Base-by-base conservation (phyloP, 805 yeast genomes). In the Spathaspora girioi region DNA sequence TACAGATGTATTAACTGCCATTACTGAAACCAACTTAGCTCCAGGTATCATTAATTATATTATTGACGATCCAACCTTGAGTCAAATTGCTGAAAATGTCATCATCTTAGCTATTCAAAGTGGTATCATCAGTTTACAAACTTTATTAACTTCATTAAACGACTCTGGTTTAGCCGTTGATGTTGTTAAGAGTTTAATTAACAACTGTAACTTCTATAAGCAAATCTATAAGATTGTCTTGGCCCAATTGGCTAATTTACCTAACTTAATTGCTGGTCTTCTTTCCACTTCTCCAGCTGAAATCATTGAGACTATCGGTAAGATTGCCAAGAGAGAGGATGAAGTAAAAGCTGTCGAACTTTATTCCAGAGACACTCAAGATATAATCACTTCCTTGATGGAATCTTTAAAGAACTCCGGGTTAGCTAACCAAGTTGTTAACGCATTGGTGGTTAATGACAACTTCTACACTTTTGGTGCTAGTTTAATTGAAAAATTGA, bases 321-420 rank as follows among this genome's bases (percentile, higher is more conserved):
- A 12, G 40, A 7, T 35, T 35, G 9, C 18, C 17, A 56, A 51
- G 43, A 59, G 60, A 53, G 64, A 53, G 43, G 43, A 45, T 18
- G 45, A 45, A 45, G 42, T 38, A 43, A 12, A 17, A 23, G 20
- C 11, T 23, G 38, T 20, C 8, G 42, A 23, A 27, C 19, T 54
- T 19, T 50, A 46, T 38, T 35, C 53, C 18, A 59, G 57, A 54
- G 59, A 58, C 53, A 38, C 38, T 10, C 20, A 54, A 35, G 58
- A 51, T 11, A 52, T 69, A 38, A 59, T 73, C 45, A 60, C 68
- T 49, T 59, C 67, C 48, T 69, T 73, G 58, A 65, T 73, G 71
- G 76, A 71, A 59, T 73, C 78, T 1, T 70, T 73, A 60, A 71
- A 71, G 60, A 55, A 67, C 43, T 73, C 77, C 19, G 77, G 77